These are phyloP conservation scores for Sporothrix globosa DNA, from an alignment of 2,329 filamentous ascomycete species.

Conservation along the genomic window DNA sequence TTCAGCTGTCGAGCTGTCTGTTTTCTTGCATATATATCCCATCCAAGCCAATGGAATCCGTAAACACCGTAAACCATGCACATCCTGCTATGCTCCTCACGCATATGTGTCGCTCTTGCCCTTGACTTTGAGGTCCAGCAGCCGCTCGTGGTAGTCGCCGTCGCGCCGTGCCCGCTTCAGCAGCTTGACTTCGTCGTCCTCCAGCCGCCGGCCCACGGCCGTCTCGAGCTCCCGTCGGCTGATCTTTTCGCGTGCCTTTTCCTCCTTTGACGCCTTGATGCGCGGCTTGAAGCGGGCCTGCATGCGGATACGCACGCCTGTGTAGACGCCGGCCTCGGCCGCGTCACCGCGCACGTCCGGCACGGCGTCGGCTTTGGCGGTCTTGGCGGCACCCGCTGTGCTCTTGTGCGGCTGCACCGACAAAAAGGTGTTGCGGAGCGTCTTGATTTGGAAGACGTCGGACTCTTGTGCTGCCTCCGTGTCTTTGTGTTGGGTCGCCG, in stretches of 20 bases:
- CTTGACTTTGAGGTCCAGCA: conserved; percentile 87
- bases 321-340: conserved; percentile 66
- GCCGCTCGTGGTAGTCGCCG: conserved; percentile 84
- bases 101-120: conserved; percentile 85
- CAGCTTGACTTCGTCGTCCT: conserved; percentile 83
- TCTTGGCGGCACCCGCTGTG: conserved; percentile 37
- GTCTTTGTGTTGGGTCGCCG: background rate
- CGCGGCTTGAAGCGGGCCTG: conserved; percentile 91
- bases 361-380: conserved; percentile 47
- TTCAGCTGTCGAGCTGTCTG: conserved; percentile 3
- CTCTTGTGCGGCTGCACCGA: conserved; percentile 58
- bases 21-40: background rate
- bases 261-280: conserved; percentile 77
- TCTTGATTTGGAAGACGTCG: conserved; percentile 75
- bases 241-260: conserved; percentile 82
- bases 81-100: background rate
- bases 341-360: conserved; percentile 78
- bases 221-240: conserved; percentile 82
- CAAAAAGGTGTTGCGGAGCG: conserved; percentile 71
- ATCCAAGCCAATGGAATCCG: background rate
- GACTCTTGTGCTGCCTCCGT: conserved; percentile 43
- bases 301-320: conserved; percentile 83
- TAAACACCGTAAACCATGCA: background rate
- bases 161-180: conserved; percentile 82
- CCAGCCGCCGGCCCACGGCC: conserved; percentile 72